Percentiles rank a stretch among this genome's conserved stretches.
phyloP scores from a whole-genome alignment of 2,329 filamentous ascomycete genomes.

The Scedosporium boydii region DNA sequence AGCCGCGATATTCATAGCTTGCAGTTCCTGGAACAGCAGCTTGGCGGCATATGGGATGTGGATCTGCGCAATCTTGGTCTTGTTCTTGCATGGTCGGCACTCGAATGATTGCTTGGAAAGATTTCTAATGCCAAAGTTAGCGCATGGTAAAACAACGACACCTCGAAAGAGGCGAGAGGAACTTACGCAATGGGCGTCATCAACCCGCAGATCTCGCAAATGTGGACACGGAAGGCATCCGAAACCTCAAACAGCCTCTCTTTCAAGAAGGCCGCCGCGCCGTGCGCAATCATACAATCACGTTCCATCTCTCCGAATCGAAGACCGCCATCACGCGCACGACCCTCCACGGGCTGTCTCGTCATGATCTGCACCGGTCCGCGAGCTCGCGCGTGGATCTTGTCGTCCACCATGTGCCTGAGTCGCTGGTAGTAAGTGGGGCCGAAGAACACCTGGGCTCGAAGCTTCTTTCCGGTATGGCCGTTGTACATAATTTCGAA shows the following conservation, averaged over 20 bases:
- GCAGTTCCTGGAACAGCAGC: constrained; percentile 94
- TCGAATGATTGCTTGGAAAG: constrained; percentile 94
- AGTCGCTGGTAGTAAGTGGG: constrained; percentile 98
- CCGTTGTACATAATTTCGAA: constrained; percentile 99
- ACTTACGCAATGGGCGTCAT: constrained; percentile 99
- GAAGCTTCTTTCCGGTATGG: constrained; percentile 87
- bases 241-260: constrained; percentile 95
- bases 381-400: constrained; percentile 97
- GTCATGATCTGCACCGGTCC: constrained; percentile 97
- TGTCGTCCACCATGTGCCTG: constrained; percentile 99
- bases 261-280: constrained; percentile 92
- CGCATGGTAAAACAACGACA: constrained; percentile 1
- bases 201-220: constrained; percentile 96
- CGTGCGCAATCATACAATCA: constrained; percentile 99
- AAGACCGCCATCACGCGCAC: constrained; percentile 92
- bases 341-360: constrained; percentile 93
- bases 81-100: constrained; percentile 96
- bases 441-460: constrained; percentile 91
- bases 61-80: constrained; percentile 95
- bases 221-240: constrained; percentile 94
- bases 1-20: constrained; percentile 96
- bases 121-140: constrained; percentile 45
- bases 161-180: constrained; percentile 7
- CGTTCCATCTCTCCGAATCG: constrained; percentile 99
- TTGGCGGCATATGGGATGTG: constrained; percentile 98